A percentile compares a stretch with the other conserved stretches of the same genome.
Evolutionary conservation across 257 asterid species (phyloP).

Genomic region (Solanum chaucha): DNA sequence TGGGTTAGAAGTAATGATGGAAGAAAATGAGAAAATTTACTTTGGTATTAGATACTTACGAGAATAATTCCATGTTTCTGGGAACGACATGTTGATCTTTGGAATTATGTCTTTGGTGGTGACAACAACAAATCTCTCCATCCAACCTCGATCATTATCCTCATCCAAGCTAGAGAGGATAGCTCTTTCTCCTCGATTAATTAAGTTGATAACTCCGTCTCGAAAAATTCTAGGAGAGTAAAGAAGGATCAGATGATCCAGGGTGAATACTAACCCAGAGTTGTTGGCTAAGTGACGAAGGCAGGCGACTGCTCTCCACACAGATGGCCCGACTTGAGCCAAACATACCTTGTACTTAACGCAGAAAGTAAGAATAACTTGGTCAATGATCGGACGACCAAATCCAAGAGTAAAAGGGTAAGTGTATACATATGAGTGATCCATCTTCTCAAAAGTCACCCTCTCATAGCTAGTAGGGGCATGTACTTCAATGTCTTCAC

Average conservation of each 20-base stretch:
- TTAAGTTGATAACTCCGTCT: background rate
- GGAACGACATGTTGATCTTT: background rate
- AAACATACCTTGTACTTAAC: background rate
- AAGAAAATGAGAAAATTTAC: background rate
- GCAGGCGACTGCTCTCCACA: background rate
- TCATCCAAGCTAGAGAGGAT: background rate
- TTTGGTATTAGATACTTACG: background rate
- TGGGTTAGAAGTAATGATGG: background rate
- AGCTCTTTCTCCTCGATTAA: background rate
- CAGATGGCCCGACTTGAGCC: background rate
- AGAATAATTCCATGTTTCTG: background rate
- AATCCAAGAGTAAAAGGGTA: background rate
- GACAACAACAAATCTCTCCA: background rate
- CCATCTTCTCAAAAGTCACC: background rate
- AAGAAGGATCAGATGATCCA: background rate
- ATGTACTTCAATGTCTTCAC: background rate
- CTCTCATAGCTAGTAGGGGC: background rate
- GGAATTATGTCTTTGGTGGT: background rate
- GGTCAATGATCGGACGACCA: background rate
- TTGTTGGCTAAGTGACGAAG: background rate
- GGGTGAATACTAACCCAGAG: background rate
- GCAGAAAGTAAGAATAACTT: background rate
- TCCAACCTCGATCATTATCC: background rate
- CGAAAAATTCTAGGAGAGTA: background rate
- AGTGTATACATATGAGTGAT: no score